Base-by-base conservation (phyloP, 2,329 filamentous ascomycete species). In the Shiraia bambusicola region DNA sequence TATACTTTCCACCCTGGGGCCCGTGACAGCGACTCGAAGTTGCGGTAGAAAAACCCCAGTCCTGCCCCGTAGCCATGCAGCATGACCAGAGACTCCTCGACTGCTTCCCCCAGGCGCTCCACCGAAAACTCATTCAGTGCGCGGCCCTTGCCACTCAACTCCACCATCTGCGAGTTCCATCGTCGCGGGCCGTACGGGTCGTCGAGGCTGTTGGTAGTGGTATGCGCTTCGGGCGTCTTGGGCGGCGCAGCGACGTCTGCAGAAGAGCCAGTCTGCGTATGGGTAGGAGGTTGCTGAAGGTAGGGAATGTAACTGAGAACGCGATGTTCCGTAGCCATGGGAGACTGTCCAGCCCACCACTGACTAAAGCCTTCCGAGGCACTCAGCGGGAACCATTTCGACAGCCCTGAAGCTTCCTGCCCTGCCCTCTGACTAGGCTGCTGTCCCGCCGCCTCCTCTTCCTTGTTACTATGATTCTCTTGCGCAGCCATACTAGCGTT, bases 11-110 rank as follows among this genome's bases (percentile, higher is more conserved):
- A 94, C 19, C 91, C 90, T 19, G 79, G 76, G 1, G 83, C 73
- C 13, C 91, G 83, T 32, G 86, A 91, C 25, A 98, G 72, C 5
- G 85, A 83, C 69, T 98, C 93, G 47, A 95, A 95, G 66, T 98
- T 98, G 72, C 93, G 92, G 77, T 96, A 98, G 76, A 95, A 98
- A 72, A 98, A 97, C 15, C 92, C 93, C 1, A 98, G 78, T 0
- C 93, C 93, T 2, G 93, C 93, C 33, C 93, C 93, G 68, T 98
- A 98, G 47, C 93, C 93, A 65, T 98, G 93, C 4, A 98, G 75
- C 82, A 98, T 95, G 31, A 98, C 92, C 12, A 98, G 76, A 30
- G 88, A 93, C 61, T 97, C 85, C 33, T 94, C 85, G 0, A 82
- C 80, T 4, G 84, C 71, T 63, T 96, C 91, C 26, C 83, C 88